Evolutionary conservation across 495 filamentous ascomycete genomes (phyloP).

Genomic region (Aspergillus bridgeri): DNA sequence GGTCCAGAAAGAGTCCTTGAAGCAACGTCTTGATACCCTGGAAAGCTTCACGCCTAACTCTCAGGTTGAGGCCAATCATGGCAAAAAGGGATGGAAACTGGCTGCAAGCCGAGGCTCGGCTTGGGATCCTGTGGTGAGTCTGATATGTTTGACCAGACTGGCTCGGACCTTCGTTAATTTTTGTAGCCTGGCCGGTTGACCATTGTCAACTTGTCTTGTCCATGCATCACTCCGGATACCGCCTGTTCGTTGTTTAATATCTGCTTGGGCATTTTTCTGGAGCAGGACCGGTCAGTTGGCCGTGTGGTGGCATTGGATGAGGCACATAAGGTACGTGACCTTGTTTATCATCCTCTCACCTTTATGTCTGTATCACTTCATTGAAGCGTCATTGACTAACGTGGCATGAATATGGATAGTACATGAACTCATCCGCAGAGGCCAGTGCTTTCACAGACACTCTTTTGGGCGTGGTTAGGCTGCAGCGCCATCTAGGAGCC

Average conservation of each 20-base stretch:
- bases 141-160: background rate
- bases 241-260: conserved; percentile 71
- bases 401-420: too few species aligned
- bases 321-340: conserved; percentile 52
- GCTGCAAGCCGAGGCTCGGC: background rate
- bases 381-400: too few species aligned
- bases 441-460: conserved; percentile 56
- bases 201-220: conserved; percentile 72
- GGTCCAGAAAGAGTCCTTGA: conserved; percentile 47
- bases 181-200: conserved; percentile 55
- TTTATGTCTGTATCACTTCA: background rate
- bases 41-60: conserved; percentile 53
- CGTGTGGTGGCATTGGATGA: conserved; percentile 57
- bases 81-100: background rate
- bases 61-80: conserved; percentile 7
- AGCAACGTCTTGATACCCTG: conserved; percentile 53
- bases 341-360: background rate
- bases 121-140: conserved; percentile 12
- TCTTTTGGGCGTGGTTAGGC: conserved; percentile 60
- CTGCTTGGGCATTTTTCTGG: conserved; percentile 58
- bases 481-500: conserved; percentile 65
- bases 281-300: conserved; percentile 39
- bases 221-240: conserved; percentile 61
- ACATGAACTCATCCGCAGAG: conserved; percentile 42
- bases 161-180: background rate